Evolutionary conservation across 805 yeast genomes (phyloP).

Genomic region (Metschnikowia cubensis): DNA sequence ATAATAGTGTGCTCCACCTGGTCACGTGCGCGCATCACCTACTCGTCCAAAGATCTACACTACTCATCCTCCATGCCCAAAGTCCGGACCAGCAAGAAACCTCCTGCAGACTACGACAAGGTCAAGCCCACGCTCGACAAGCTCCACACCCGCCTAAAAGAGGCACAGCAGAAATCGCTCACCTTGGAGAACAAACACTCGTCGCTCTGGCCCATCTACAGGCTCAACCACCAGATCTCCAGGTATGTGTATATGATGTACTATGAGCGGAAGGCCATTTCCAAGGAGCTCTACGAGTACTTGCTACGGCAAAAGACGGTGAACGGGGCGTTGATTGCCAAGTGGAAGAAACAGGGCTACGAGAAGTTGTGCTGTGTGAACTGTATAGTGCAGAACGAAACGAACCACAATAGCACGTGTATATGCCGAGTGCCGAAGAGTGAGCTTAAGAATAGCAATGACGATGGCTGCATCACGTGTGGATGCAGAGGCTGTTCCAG

Average conservation of each 20-base stretch:
- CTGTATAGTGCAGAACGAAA: slow-evolving; percentile 65
- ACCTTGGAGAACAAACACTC: slow-evolving; percentile 48
- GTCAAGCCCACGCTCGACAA: slow-evolving; percentile 63
- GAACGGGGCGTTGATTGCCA: slow-evolving; percentile 71
- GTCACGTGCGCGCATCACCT: no score
- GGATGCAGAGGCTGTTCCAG: slow-evolving; percentile 87
- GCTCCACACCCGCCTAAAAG: slow-evolving; percentile 56
- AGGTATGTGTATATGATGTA: slow-evolving; percentile 71
- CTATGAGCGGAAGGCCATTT: slow-evolving; percentile 65
- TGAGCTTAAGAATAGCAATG: slow-evolving; percentile 34
- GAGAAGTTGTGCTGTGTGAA: slow-evolving; percentile 79
- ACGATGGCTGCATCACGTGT: slow-evolving; percentile 63
- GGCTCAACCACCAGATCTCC: slow-evolving; percentile 69
- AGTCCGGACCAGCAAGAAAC: slow-evolving; percentile 16
- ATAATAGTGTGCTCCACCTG: no score
- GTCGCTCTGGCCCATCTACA: slow-evolving; percentile 65
- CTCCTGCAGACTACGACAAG: slow-evolving; percentile 73
- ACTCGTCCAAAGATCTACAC: no score
- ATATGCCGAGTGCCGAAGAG: slow-evolving; percentile 81
- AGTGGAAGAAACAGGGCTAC: slow-evolving; percentile 79
- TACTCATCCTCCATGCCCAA: slow-evolving; percentile 10
- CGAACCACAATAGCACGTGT: slow-evolving; percentile 61
- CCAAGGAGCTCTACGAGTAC: slow-evolving; percentile 69
- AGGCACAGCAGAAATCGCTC: slow-evolving; percentile 29
- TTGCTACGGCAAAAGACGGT: slow-evolving; percentile 61